Evolutionary conservation across 805 yeast genomes (phyloP), one percentile per base, ranked within the genome.

Genomic region (Yarrowia sp.): DNA sequence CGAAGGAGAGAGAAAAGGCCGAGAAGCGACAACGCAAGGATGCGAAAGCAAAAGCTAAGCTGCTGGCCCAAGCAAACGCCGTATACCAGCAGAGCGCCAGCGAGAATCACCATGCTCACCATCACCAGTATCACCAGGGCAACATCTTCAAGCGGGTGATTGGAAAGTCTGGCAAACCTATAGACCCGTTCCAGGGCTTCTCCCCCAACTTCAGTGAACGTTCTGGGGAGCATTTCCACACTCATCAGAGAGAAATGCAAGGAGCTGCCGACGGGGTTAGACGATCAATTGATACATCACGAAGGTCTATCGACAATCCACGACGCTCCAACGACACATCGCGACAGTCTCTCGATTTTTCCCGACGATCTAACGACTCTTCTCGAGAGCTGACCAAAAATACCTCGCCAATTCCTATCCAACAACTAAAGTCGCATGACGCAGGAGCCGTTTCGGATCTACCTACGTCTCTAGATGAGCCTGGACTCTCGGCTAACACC

Each of bases 111-210:
- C 61, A 36, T 8, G 46, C 61, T 4, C 58, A 51, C 11, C 58
- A 51, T 8, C 58, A 54, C 10, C 44, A 38, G 33, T 32, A 43
- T 41, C 49, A 58, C 32, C 63, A 58, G 63, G 40, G 51, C 40
- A 41, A 41, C 41, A 41, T 58, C 19, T 43, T 58, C 63, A 41
- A 43, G 33, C 36, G 51, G 22, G 51, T 58, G 10, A 58, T 43
- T 21, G 63, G 63, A 19, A 41, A 41, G 32, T 26, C 30, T 4
- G 63, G 63, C 11, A 58, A 58, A 30, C 63, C 63, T 28, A 58
- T 58, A 22, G 63, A 58, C 24, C 63, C 63, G 8, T 58, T 58
- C 51, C 63, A 58, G 32, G 63, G 63, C 41, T 43, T 58, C n/a
- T 40, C 63, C n/a, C 38, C 63, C 19, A 58, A 58, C n/a, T 58